Evolutionary conservation across 1,284 basidiomycete genomes (phyloP), one percentile per base, ranked within the genome.

Genomic region (Apiotrichum brassicae): DNA sequence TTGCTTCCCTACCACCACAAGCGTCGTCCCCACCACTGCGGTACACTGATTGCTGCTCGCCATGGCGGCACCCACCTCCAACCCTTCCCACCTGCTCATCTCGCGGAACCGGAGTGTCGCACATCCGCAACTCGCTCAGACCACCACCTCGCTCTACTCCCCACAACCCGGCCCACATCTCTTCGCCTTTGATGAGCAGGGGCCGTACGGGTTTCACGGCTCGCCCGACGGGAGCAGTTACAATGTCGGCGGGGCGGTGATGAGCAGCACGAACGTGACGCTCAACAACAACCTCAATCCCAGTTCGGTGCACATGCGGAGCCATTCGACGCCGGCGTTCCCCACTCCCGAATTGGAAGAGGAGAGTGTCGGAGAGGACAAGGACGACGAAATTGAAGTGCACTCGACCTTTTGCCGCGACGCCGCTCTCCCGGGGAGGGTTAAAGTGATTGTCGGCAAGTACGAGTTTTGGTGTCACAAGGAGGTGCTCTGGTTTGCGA

Each of bases 401-500:
- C 61, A 73, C 45, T 59, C 61, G 0, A 68, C 68, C 2, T 72
- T 72, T 35, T 24, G 49, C 30, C 42, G 26, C 24, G 64, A 63
- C 42, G 54, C 65, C 2, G 39, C 47, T 9, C 45, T 68, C 33
- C 65, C 63, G 1, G 70, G 70, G 14, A 58, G 54, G 22, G 66
- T 69, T 14, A 69, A 69, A 46, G 63, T 72, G 5, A 42, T 68
- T 3, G 68, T 72, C 4, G 66, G 67, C 0, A 51, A 56, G 25
- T 54, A 63, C 43, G 63, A 66, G 47, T 70, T 72, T 48, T 72
- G 67, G 65, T 70, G 70, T 53, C 70, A 72, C 54, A 69, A 68
- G 47, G 70, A 72, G 44, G 56, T 72, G 3, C 50, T 72, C 24
- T 70, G 62, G 61, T 72, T 70, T 43, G 63, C 66, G 9, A 67